Percentiles rank a stretch among this genome's conserved stretches.
phyloP scores from a whole-genome alignment of 257 asterid species.

The Ophiorrhiza pumila region DNA sequence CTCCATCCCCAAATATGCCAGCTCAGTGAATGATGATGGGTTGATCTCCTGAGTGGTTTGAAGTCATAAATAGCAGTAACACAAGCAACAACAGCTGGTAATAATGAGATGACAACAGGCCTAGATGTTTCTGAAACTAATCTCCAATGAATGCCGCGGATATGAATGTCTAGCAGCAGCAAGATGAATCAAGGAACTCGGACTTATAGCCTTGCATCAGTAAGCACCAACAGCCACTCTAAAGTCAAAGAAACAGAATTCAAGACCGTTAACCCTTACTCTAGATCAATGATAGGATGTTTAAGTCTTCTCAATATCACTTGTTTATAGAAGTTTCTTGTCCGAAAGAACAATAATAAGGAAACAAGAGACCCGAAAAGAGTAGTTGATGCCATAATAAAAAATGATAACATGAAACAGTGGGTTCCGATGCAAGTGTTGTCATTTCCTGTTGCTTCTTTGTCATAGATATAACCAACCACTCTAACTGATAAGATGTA shows the following conservation, averaged over 20 bases:
- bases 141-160: too few species aligned
- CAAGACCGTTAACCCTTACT: background rate
- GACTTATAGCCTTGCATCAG: background rate
- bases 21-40: background rate
- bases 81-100: background rate
- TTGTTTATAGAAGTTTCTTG: slow-evolving; percentile 55
- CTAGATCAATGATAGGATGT: slow-evolving; percentile 25
- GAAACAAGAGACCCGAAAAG: slow-evolving; percentile 67
- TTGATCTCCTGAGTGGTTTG: too few species aligned
- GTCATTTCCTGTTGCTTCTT: slow-evolving; percentile 37
- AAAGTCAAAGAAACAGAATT: background rate
- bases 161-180: background rate
- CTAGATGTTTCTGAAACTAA: background rate
- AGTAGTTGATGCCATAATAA: slow-evolving; percentile 65
- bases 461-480: slow-evolving; percentile 70
- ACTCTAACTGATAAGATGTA: slow-evolving; percentile 72
- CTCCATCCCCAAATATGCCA: background rate
- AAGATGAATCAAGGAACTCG: background rate
- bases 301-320: slow-evolving; percentile 39
- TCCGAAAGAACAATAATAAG: slow-evolving; percentile 52
- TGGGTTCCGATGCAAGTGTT: slow-evolving; percentile 57
- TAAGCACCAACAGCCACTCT: background rate
- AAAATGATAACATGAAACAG: slow-evolving; percentile 65
- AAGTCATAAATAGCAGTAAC: background rate
- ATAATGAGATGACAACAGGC: background rate